A percentile compares a stretch with the other conserved stretches of the same genome.
Evolutionary conservation across 2,329 filamentous ascomycete genomes (phyloP).

Genomic region (Cytospora schulzeri): DNA sequence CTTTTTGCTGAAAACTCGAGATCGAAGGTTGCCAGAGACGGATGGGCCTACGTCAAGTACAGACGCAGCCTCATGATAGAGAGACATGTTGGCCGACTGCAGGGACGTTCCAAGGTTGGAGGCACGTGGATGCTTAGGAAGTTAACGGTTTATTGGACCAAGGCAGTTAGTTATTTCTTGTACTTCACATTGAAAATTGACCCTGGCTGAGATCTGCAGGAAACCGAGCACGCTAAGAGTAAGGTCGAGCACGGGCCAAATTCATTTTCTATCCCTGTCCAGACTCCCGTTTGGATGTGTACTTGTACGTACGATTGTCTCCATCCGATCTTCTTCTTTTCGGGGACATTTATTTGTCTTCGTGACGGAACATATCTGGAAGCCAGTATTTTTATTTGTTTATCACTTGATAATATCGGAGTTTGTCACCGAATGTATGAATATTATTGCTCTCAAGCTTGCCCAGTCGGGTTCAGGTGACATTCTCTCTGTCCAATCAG

Average conservation of each 20-base stretch:
- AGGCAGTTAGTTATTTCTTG: not conserved
- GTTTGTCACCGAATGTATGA: too few species aligned
- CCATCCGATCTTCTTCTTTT: not conserved
- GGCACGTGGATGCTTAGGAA: not conserved
- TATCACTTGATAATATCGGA: too few species aligned
- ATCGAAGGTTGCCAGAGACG: slow-evolving; percentile 83
- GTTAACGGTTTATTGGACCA: not conserved
- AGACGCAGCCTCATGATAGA: slow-evolving; percentile 88
- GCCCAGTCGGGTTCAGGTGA: not conserved
- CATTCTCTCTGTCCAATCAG: not conserved
- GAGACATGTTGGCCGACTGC: slow-evolving; percentile 70
- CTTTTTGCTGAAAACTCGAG: slow-evolving; percentile 76
- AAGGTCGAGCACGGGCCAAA: not conserved
- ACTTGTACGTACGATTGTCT: not conserved
- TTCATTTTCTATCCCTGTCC: not conserved
- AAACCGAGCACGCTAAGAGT: not conserved
- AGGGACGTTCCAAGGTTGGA: not conserved
- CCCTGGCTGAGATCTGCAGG: slow-evolving; percentile 8
- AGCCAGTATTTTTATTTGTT: too few species aligned
- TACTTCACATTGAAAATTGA: not conserved
- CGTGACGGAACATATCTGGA: too few species aligned
- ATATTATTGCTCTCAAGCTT: not conserved
- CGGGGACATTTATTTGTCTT: too few species aligned
- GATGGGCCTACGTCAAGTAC: slow-evolving; percentile 66
- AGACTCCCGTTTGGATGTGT: too few species aligned